These are phyloP conservation scores for Macadamia integrifolia DNA, from an alignment of 164 flowering plant species.

Conservation along the genomic window DNA sequence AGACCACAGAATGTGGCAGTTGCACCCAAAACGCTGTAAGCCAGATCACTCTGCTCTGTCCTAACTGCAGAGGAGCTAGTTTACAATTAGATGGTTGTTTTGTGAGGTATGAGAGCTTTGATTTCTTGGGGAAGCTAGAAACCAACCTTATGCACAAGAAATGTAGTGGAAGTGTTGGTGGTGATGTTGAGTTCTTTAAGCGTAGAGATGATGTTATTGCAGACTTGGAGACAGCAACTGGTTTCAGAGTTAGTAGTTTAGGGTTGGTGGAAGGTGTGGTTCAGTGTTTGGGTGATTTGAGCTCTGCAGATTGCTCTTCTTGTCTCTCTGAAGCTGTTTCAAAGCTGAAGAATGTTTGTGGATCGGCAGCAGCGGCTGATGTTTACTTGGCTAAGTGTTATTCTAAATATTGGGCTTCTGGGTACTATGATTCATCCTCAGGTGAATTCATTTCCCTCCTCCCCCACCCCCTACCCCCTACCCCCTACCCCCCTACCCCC, in stretches of 20 bases:
- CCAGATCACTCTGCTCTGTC: conserved; percentile 61
- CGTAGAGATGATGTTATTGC: conserved; percentile 78
- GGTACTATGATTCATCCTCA: conserved; percentile 50
- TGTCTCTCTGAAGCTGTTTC: conserved; percentile 63
- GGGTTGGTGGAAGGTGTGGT: conserved; percentile 72
- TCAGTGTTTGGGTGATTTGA: conserved; percentile 81
- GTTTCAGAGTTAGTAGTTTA: conserved; percentile 59
- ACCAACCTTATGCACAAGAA: conserved; percentile 51
- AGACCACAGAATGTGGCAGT: conserved; percentile 37
- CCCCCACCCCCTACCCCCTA: no score
- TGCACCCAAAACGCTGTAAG: conserved; percentile 51
- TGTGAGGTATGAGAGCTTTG: conserved; percentile 49
- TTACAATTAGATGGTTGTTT: conserved; percentile 72
- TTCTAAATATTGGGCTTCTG: conserved; percentile 86
- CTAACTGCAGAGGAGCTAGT: conserved; percentile 47
- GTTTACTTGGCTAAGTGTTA: conserved; percentile 80
- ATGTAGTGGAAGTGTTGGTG: conserved; percentile 49
- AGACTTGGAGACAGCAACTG: conserved; percentile 40
- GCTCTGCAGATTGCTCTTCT: conserved; percentile 45
- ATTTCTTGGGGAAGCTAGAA: conserved; percentile 65
- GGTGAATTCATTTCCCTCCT: conserved; percentile 21
- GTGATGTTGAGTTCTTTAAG: conserved; percentile 57
- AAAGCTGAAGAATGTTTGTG: conserved; percentile 66
- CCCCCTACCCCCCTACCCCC: not conserved
- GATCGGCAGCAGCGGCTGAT: conserved; percentile 70